Evolutionary conservation across 805 yeast species (phyloP).

Genomic region (Candida chilensis): DNA sequence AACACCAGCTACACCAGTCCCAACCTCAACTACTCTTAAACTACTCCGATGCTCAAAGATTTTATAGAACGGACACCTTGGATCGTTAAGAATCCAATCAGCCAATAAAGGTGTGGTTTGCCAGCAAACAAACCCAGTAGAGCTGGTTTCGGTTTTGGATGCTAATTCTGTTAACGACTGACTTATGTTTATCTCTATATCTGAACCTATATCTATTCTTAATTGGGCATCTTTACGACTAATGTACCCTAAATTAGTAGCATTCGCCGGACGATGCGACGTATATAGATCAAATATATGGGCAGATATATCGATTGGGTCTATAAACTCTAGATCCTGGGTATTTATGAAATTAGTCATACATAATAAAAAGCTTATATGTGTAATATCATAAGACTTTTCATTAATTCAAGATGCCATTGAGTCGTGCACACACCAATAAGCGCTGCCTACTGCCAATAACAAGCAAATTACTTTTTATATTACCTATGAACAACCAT

Average conservation of each 20-base stretch:
- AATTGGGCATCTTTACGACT: slow-evolving; percentile 15
- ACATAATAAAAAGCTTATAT: no score
- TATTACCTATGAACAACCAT: slow-evolving; percentile 2
- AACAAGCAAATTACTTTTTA: neutral
- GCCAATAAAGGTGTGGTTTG: slow-evolving; percentile 34
- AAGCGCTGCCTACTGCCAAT: no score
- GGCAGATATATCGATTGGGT: slow-evolving; percentile 12
- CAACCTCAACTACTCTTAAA: slow-evolving; percentile 41
- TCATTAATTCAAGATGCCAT: no score
- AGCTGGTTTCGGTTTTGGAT: slow-evolving; percentile 22
- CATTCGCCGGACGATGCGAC: slow-evolving; percentile 12
- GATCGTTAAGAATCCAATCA: slow-evolving; percentile 39
- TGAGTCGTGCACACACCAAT: no score
- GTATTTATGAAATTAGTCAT: no score
- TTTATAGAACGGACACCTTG: slow-evolving; percentile 14
- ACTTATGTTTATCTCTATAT: slow-evolving; percentile 15
- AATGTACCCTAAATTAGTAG: slow-evolving; percentile 25
- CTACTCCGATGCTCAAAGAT: slow-evolving; percentile 6
- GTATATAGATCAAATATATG: slow-evolving; percentile 23
- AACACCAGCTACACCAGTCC: slow-evolving; percentile 53
- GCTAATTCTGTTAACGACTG: slow-evolving; percentile 24
- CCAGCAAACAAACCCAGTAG: slow-evolving; percentile 67
- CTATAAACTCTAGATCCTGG: slow-evolving; percentile 11
- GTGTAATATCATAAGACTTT: no score
- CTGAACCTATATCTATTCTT: slow-evolving; percentile 9